Evolutionary conservation across 116 monocot species (phyloP).

Genomic region (Phalaenopsis hybrid): DNA sequence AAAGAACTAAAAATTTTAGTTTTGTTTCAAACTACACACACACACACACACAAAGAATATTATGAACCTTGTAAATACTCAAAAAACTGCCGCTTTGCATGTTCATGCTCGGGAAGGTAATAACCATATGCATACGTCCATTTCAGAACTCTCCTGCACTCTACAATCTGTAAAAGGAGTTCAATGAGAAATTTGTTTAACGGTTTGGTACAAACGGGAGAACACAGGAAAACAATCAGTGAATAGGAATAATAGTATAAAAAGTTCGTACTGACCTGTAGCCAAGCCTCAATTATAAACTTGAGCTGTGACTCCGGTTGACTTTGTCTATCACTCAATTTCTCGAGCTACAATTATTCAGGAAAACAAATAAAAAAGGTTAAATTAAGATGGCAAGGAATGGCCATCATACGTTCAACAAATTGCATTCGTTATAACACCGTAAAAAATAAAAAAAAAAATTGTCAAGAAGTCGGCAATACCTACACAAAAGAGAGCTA

Average conservation of each 20-base stretch:
- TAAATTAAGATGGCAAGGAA: background rate
- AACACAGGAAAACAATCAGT: background rate
- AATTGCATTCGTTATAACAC: background rate
- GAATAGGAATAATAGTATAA: slow-evolving; percentile 2
- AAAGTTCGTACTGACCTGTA: slow-evolving; percentile 48
- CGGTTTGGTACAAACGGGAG: background rate
- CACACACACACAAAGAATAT: no score
- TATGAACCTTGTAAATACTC: slow-evolving; percentile 56
- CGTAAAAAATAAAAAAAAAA: background rate
- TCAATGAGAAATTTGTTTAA: background rate
- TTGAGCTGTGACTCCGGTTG: slow-evolving; percentile 96
- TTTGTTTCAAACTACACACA: no score
- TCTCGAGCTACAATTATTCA: slow-evolving; percentile 75
- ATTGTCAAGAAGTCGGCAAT: no score
- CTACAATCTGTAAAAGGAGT: slow-evolving; percentile 42
- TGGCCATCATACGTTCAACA: background rate
- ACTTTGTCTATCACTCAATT: slow-evolving; percentile 77
- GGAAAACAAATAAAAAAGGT: slow-evolving; percentile 5
- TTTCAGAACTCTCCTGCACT: slow-evolving; percentile 69
- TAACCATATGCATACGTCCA: slow-evolving; percentile 76
- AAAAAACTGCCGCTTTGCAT: slow-evolving; percentile 61
- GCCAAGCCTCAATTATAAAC: slow-evolving; percentile 96
- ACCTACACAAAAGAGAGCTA: no score
- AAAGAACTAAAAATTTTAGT: background rate
- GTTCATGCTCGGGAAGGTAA: slow-evolving; percentile 63